A percentile compares a stretch with the other conserved stretches of the same genome.
Conservation (phyloP, 352 stramenopile genomes). For the Pythium grandisporangium region DNA sequence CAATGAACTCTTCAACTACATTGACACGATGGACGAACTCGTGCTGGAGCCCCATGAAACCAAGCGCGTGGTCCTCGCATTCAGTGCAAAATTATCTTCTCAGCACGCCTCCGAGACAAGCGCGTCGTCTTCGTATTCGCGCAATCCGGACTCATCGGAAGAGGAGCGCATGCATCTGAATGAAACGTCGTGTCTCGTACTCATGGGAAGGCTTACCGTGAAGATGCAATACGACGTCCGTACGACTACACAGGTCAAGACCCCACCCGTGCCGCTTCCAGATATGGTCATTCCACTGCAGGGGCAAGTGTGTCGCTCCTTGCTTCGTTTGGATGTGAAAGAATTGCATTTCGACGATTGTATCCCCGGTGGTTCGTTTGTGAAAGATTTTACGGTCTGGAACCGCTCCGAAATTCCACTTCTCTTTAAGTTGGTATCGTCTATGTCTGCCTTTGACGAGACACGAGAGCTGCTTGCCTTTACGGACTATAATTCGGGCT, state of each 20-base stretch:
- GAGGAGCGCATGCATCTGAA: slow-evolving; percentile 77
- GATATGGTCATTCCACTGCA: slow-evolving; percentile 75
- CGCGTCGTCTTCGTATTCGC: slow-evolving; percentile 2
- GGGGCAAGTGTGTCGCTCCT: slow-evolving; percentile 72
- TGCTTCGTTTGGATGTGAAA: slow-evolving; percentile 79
- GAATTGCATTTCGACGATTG: slow-evolving; percentile 87
- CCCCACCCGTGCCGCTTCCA: slow-evolving; percentile 21
- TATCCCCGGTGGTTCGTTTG: slow-evolving; percentile 76
- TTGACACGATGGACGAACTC: slow-evolving; percentile 53
- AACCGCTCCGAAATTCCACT: slow-evolving; percentile 85
- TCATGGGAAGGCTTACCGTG: slow-evolving; percentile 56
- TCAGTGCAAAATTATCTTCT: slow-evolving; percentile 51
- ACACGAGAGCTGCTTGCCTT: slow-evolving; percentile 68
- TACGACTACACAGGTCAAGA: slow-evolving; percentile 5
- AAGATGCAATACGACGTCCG: slow-evolving; percentile 17
- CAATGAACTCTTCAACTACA: slow-evolving; percentile 88
- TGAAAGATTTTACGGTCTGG: slow-evolving; percentile 88
- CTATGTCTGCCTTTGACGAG: slow-evolving; percentile 51
- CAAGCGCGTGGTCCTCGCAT: slow-evolving; percentile 61
- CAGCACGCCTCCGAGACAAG: slow-evolving; percentile 6
- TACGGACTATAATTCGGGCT: slow-evolving; percentile 83
- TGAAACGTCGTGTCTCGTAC: slow-evolving; percentile 72
- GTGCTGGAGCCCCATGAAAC: slow-evolving; percentile 55
- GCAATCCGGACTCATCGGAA: slow-evolving; percentile 58
- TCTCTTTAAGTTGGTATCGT: slow-evolving; percentile 78